phyloP scores from a whole-genome alignment of 352 stramenopile species.

The Peronospora tabacina region DNA sequence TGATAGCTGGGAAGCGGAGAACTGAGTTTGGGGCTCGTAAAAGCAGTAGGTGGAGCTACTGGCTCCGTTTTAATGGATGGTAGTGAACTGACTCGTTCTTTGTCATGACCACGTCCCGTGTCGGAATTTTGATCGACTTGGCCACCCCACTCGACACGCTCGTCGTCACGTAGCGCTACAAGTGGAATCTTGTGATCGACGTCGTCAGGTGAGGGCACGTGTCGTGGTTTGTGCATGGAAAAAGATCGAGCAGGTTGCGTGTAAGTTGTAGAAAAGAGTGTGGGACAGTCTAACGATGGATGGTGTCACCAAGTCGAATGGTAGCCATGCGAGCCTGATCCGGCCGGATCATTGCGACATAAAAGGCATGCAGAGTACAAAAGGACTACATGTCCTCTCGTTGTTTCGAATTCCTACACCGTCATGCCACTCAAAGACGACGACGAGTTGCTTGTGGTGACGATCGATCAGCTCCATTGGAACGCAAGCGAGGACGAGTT shows the following conservation, averaged over 20 bases:
- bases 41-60: not conserved
- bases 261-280: too few species aligned
- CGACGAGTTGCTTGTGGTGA: too few species aligned
- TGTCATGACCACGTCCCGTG: not conserved
- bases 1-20: not conserved
- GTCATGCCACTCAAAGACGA: too few species aligned
- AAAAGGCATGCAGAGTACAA: too few species aligned
- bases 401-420: too few species aligned
- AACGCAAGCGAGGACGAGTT: too few species aligned
- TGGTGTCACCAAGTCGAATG: too few species aligned
- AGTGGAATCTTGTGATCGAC: conserved; percentile 24
- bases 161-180: conserved; percentile 37
- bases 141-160: conserved; percentile 22
- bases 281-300: too few species aligned
- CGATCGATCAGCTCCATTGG: too few species aligned
- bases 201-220: not conserved
- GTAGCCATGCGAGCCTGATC: too few species aligned
- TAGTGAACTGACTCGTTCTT: not conserved
- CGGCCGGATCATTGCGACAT: too few species aligned
- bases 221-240: conserved; percentile 13
- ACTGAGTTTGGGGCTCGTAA: not conserved
- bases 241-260: not conserved
- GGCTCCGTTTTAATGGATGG: conserved; percentile 16
- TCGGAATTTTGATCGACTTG: conserved; percentile 11
- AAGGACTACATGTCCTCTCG: too few species aligned